A percentile compares a stretch with the other conserved stretches of the same genome.
Conservation (phyloP, 1,284 basidiomycete species). For the Leccinum solheimii region DNA sequence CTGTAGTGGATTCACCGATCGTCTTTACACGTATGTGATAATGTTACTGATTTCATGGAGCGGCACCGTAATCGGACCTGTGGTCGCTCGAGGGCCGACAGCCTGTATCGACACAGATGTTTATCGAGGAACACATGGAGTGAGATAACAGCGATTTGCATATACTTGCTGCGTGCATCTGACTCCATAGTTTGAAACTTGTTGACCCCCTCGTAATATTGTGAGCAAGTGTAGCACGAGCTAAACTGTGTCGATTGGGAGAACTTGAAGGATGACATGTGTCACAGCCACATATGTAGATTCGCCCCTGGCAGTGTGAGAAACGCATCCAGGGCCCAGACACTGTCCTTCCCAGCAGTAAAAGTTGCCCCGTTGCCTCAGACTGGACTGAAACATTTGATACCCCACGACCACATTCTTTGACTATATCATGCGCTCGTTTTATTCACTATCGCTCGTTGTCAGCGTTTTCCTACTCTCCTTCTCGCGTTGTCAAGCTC, state of each 20-base stretch:
- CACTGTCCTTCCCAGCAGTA: not conserved
- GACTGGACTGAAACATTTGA: not conserved
- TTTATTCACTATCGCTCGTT: constrained; percentile 28
- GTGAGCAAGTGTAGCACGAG: too few species aligned
- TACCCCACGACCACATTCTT: constrained; percentile 4
- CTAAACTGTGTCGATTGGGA: too few species aligned
- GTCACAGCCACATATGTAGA: not conserved
- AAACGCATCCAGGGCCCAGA: not conserved
- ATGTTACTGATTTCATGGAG: not conserved
- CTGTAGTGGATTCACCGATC: not conserved
- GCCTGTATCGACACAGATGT: not conserved
- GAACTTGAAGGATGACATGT: too few species aligned
- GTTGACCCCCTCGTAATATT: too few species aligned
- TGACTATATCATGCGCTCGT: constrained; percentile 32
- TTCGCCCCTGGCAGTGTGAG: not conserved
- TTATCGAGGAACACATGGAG: too few species aligned
- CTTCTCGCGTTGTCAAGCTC: constrained; percentile 14
- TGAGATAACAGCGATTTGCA: too few species aligned
- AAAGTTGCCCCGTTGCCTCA: not conserved
- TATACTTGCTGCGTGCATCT: too few species aligned
- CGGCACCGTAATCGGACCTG: not conserved
- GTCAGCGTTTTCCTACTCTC: constrained; percentile 19
- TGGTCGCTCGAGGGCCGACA: not conserved
- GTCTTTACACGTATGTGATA: not conserved
- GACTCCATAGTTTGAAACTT: too few species aligned